Percentiles rank a stretch among this genome's conserved stretches.
Evolutionary conservation across 257 asterid genomes (phyloP).

Genomic region (Fraxinus quadrangulata): DNA sequence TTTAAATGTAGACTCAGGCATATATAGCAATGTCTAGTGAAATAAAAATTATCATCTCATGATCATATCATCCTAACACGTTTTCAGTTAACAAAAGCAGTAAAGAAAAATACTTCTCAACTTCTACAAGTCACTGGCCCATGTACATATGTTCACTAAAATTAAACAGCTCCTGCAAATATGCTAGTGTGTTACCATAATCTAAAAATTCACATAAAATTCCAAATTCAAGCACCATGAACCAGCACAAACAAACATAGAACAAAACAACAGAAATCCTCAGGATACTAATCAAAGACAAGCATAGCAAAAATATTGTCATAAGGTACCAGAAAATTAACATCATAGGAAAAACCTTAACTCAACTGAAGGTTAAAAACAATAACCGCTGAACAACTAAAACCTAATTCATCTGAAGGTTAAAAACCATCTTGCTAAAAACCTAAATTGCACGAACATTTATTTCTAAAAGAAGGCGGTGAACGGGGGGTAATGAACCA

Average conservation of each 20-base stretch:
- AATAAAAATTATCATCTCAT: neutral
- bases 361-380: neutral
- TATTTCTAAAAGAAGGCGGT: neutral
- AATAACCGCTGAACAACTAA: neutral
- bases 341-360: neutral
- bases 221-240: neutral
- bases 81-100: neutral
- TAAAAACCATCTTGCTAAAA: neutral
- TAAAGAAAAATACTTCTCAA: neutral
- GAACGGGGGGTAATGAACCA: neutral
- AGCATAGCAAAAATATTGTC: neutral
- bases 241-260: neutral
- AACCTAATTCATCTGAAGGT: neutral
- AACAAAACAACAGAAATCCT: neutral
- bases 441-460: neutral
- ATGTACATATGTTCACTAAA: neutral
- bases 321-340: neutral
- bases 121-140: neutral
- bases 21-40: neutral
- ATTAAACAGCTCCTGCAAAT: neutral
- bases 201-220: neutral
- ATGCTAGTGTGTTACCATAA: neutral
- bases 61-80: neutral
- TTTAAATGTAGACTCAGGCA: neutral
- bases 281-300: neutral